Evolutionary conservation across 148 eudicot species (phyloP), one percentile per base, ranked within the genome.

Genomic region (Silene latifolia): DNA sequence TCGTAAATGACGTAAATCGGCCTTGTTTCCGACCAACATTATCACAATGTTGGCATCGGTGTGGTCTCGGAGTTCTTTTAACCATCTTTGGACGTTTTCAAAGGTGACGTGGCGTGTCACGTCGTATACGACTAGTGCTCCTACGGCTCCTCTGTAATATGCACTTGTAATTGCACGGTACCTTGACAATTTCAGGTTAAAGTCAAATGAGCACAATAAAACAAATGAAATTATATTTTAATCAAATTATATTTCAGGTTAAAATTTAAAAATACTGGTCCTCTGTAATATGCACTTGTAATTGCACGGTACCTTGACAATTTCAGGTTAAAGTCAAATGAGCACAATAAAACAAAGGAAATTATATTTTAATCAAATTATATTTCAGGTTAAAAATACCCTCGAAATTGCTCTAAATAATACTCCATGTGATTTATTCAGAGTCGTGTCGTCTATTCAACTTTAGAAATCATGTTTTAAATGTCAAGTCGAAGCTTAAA

Each of bases 151-250:
- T 80, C 97, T 73, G 69, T 92, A 92, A 76, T 92, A 92, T 20
- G 97, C 97, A 39, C 97, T 92, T 19, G 97, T 92, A 80, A 92
- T 92, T 9, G 91, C 93, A 0, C 93, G 93, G 78, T 89, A 89
- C 82, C 93, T 89, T 39, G 19, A 0, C 39, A 20, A 23, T 32
- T 32, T 74, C 12, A 63, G 65, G 17, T n/a, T 5, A 46, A n/a
- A 53, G 13, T n/a, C 39, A 21, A 21, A 56, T 0, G 1, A 56
- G 63, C 2, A 29, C 24, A 25, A 39, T 18, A 42, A 27, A 27
- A 27, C 29, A n/a, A n/a, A n/a, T n/a, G n/a, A 27, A 27, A 27
- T 27, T 27, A 27, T 27, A 27, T 27, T 27, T 27, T 27, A 27
- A 2, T n/a, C n/a, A n/a, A n/a, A n/a, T n/a, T n/a, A n/a, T n/a